These are phyloP conservation scores for Coniella vitis DNA, from an alignment of 2,329 filamentous ascomycete genomes.

Conservation along the genomic window DNA sequence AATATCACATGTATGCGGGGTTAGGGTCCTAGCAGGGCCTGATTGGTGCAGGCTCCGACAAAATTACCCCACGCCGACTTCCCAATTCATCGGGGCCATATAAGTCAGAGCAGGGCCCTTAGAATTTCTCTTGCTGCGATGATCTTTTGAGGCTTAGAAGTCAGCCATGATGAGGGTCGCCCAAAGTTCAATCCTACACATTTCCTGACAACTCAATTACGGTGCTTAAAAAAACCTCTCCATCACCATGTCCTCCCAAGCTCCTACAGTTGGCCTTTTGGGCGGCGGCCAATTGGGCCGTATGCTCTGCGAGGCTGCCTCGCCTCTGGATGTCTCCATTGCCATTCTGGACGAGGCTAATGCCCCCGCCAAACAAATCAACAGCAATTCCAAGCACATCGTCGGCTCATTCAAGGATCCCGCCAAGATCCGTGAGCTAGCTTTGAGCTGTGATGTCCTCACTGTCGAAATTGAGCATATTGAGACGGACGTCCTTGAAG, in stretches of 20 bases:
- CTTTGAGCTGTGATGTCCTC: conserved; percentile 67
- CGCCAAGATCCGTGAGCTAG: conserved; percentile 72
- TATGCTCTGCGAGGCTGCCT: conserved; percentile 88
- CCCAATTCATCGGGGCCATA: neutral
- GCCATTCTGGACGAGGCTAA: conserved; percentile 71
- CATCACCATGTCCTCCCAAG: neutral
- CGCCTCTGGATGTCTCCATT: conserved; percentile 65
- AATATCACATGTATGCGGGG: neutral
- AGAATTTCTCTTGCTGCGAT: neutral
- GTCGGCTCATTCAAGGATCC: conserved; percentile 83
- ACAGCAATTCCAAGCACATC: conserved; percentile 66
- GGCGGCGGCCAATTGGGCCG: conserved; percentile 74
- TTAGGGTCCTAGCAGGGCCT: neutral
- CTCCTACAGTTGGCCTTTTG: conserved; percentile 45
- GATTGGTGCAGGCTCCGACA: neutral
- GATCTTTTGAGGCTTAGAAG: neutral
- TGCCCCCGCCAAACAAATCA: conserved; percentile 80
- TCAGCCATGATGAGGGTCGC: no score
- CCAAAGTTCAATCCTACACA: neutral
- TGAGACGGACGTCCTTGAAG: conserved; percentile 81
- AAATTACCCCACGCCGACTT: neutral
- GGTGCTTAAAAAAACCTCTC: conserved; percentile 8
- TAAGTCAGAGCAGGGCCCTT: neutral
- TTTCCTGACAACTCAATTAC: neutral
- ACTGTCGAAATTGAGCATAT: conserved; percentile 96